phyloP scores from a whole-genome alignment of 768 basidiomycete species.

The Suillus placidus region DNA sequence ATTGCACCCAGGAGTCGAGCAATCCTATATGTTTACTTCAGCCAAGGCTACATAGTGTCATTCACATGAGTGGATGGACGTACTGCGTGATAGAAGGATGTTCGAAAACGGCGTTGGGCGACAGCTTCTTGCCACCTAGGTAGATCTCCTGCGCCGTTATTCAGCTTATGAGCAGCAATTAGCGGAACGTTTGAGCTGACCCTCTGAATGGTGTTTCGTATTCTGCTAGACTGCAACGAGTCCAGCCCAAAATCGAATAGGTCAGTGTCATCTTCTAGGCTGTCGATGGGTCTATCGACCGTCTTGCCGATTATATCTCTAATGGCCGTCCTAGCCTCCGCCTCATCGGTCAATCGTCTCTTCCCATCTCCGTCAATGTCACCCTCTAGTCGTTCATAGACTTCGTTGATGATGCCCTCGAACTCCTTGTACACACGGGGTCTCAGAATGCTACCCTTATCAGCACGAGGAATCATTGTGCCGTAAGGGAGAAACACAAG shows the following conservation, averaged over 20 bases:
- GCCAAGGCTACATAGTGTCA: constrained; percentile 5
- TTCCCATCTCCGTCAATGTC: constrained; percentile 32
- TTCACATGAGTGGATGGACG: constrained; percentile 7
- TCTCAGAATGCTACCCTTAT: constrained; percentile 54
- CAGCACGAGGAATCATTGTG: constrained; percentile 52
- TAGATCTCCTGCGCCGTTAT: constrained; percentile 37
- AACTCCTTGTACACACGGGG: constrained; percentile 54
- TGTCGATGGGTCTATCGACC: constrained; percentile 20
- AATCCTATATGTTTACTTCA: constrained; percentile 29
- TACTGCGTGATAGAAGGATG: constrained; percentile 46
- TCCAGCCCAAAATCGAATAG: constrained; percentile 54
- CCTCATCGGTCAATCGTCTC: constrained; percentile 12
- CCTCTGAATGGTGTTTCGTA: constrained; percentile 51
- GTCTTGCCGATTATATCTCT: constrained; percentile 25
- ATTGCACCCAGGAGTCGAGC: constrained; percentile 43
- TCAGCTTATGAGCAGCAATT: constrained; percentile 26
- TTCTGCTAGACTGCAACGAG: constrained; percentile 53
- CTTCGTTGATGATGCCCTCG: constrained; percentile 43
- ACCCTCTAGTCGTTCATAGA: constrained; percentile 47
- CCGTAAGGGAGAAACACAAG: constrained; percentile 50
- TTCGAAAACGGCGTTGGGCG: constrained; percentile 48
- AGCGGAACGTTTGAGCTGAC: constrained; percentile 32
- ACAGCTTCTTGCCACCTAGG: constrained; percentile 24
- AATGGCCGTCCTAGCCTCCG: constrained; percentile 16
- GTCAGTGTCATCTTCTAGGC: constrained; percentile 38